A percentile compares a stretch with the other conserved stretches of the same genome.
Conservation (phyloP, 139 green algal species). For the Ettlia oleoabundans region DNA sequence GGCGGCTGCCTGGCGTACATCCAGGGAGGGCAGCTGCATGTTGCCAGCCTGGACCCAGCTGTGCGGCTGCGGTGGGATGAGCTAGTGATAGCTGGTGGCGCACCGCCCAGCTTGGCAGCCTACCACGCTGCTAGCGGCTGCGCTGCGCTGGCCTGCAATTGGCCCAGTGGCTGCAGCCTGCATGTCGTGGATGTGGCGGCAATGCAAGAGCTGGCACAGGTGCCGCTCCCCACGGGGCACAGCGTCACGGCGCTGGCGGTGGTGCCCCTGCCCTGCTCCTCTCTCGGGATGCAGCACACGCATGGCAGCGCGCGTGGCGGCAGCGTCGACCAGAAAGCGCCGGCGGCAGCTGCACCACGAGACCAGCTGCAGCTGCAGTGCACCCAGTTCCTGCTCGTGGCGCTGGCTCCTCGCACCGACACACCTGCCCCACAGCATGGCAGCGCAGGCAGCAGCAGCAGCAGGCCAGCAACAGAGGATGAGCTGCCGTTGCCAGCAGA, state of each 20-base stretch:
- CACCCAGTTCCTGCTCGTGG: conserved; percentile 28
- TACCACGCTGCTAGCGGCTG: neutral
- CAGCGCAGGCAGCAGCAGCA: neutral
- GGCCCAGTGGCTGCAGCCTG: conserved; percentile 17
- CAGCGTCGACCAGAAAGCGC: neutral
- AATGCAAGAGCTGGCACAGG: neutral
- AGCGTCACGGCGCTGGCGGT: conserved; percentile 12
- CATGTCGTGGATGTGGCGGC: conserved; percentile 1
- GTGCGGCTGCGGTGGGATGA: conserved; percentile 4
- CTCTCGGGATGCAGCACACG: neutral
- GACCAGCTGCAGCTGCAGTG: neutral
- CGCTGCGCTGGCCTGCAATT: conserved; percentile 21
- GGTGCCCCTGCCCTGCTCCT: conserved; percentile 25
- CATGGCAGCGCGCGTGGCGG: neutral
- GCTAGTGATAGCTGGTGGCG: neutral
- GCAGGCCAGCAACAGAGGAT: too few relatives aligned
- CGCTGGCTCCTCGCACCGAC: neutral
- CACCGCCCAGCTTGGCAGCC: neutral
- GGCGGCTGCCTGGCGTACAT: conserved; percentile 15
- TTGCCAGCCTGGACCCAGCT: conserved; percentile 7
- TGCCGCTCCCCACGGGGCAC: conserved; percentile 5
- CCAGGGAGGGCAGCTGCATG: conserved; percentile 4
- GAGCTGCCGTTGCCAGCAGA: neutral
- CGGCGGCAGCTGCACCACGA: neutral
- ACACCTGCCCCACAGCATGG: neutral